phyloP scores from a whole-genome alignment of 208 protist genomes.

The Plasmodiophora brassicae region DNA sequence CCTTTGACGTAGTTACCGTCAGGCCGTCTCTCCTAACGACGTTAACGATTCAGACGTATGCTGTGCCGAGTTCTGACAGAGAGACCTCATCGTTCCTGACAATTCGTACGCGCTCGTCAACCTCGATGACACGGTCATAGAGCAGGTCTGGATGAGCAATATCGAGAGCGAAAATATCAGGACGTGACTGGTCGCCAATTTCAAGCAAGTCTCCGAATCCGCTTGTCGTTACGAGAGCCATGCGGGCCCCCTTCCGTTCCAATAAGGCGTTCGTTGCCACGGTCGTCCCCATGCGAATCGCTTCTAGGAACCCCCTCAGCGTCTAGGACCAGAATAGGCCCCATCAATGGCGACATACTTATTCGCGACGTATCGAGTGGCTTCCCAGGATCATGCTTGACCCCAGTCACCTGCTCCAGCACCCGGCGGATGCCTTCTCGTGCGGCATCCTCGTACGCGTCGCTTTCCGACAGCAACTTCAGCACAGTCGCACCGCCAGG shows the following conservation, averaged over 20 bases:
- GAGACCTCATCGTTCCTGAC: neutral
- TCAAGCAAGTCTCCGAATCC: slow-evolving; percentile 84
- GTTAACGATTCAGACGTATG: no score
- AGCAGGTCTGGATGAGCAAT: slow-evolving; percentile 77
- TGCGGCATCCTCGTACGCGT: slow-evolving; percentile 84
- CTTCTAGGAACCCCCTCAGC: slow-evolving; percentile 70
- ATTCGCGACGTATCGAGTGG: neutral
- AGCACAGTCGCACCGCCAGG: slow-evolving; percentile 53
- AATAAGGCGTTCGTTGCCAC: slow-evolving; percentile 90
- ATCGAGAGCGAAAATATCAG: slow-evolving; percentile 79
- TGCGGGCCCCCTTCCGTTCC: slow-evolving; percentile 82
- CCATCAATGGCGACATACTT: neutral
- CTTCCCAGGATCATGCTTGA: neutral
- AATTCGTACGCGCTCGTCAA: slow-evolving; percentile 75
- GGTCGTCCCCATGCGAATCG: slow-evolving; percentile 88
- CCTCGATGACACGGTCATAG: slow-evolving; percentile 72
- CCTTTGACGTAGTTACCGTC: slow-evolving; percentile 18
- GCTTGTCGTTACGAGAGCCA: slow-evolving; percentile 76
- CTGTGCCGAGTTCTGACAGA: no score
- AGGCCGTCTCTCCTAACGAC: no score
- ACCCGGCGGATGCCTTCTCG: slow-evolving; percentile 84
- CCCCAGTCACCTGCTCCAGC: slow-evolving; percentile 56
- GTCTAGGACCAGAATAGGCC: slow-evolving; percentile 47
- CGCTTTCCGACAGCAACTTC: slow-evolving; percentile 85
- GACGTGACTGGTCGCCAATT: slow-evolving; percentile 67